Base-by-base conservation (phyloP, 2,329 filamentous ascomycete species). In the Diaporthe sp. region DNA sequence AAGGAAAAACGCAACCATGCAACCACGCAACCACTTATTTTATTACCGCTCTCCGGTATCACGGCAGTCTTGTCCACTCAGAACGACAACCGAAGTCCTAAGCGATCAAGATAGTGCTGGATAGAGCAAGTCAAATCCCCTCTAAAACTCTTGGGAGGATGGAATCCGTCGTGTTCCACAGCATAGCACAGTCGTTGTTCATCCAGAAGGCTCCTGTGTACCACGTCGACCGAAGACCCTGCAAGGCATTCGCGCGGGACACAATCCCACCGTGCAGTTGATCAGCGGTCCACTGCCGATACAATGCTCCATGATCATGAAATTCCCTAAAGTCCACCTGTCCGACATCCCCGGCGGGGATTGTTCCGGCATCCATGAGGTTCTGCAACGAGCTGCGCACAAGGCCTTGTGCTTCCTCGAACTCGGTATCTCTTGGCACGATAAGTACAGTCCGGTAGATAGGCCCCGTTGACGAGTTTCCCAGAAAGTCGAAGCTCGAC, bases 171-270 rank as follows among this genome's bases (percentile, higher is more conserved):
- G 61, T 67, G 19, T 67, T 67, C 61, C 61, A 67, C 19, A 67
- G 61, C 61, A 67, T 67, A 9, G 19, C 61, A 17, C 10, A 49
- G 19, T 67, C 61, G 28, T 67, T 67, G 28, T 67, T 67, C 61
- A 67, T 67, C 61, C 61, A 67, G 19, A 49, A 67, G 3, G 61
- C 61, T 51, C 61, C 61, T 3, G 61, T 67, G 44, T 67, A 67
- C 25, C 44, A 67, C 2, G 44, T 67, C 31, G 61, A 67, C 25
- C 61, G 61, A n/a, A 49, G 61, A n/a, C 61, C 61, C 44, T 67
- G 61, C 61, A 67, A n/a, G 19, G 61, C 61, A 17, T 34, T 51
- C 19, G 44, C 44, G 10, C 44, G 42, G 17, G 61, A 49, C 28
- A 67, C 61, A 37, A 67, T 37, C 10, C 61, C 61, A n/a, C 44